phyloP scores from a whole-genome alignment of 306 rosid species.

The Leucaena leucocephala region DNA sequence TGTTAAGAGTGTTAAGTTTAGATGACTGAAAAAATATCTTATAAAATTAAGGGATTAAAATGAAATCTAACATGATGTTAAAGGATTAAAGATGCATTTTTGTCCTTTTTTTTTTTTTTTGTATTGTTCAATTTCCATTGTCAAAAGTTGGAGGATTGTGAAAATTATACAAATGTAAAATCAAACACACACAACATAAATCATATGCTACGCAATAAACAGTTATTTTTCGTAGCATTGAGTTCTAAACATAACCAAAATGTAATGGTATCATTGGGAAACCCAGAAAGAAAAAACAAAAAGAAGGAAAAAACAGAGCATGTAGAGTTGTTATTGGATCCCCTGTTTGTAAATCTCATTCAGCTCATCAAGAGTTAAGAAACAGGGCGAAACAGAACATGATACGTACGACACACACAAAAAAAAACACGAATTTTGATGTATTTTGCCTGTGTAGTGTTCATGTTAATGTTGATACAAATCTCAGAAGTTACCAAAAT shows the following conservation, averaged over 20 bases:
- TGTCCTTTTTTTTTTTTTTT: not conserved
- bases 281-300: not conserved
- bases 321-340: not conserved
- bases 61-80: too few relatives aligned
- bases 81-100: too few relatives aligned
- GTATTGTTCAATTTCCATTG: constrained; percentile 4
- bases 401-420: too few relatives aligned
- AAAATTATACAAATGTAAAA: constrained; percentile 10
- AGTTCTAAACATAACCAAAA: not conserved
- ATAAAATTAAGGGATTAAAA: too few relatives aligned
- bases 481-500: constrained; percentile 45
- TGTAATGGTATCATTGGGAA: not conserved
- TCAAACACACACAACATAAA: too few relatives aligned
- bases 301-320: not conserved
- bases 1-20: too few relatives aligned
- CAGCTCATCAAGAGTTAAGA: not conserved
- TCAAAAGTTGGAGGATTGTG: constrained; percentile 40
- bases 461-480: not conserved
- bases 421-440: not conserved
- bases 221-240: not conserved
- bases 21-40: too few relatives aligned
- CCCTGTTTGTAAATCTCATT: not conserved
- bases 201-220: too few relatives aligned
- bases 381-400: not conserved
- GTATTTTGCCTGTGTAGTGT: not conserved